Conservation (phyloP, 768 basidiomycete genomes). For the Russula foetens region DNA sequence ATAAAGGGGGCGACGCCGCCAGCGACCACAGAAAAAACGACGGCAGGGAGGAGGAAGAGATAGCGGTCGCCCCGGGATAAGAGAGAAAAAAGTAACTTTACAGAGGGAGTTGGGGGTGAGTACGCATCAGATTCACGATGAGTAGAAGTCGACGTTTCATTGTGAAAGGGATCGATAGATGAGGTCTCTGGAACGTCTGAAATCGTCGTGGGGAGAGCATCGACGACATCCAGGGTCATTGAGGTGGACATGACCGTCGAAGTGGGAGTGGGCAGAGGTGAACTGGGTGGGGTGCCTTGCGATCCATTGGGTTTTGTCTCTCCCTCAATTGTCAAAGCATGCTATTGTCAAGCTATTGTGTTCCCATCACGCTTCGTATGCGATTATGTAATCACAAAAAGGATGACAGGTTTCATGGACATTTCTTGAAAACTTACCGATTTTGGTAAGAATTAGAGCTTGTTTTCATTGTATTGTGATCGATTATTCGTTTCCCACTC, state of each 20-base stretch:
- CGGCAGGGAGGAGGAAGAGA: conserved; percentile 54
- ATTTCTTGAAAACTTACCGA: no score
- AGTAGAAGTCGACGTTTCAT: conserved; percentile 22
- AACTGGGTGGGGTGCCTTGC: neutral
- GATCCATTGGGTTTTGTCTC: conserved; percentile 28
- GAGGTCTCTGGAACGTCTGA: conserved; percentile 18
- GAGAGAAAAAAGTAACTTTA: conserved; percentile 61
- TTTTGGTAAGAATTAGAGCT: neutral
- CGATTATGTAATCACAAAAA: conserved; percentile 20
- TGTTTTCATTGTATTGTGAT: neutral
- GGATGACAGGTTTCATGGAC: no score
- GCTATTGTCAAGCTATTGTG: conserved; percentile 16
- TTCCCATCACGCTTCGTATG: neutral
- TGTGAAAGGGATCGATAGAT: conserved; percentile 18
- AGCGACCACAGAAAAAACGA: conserved; percentile 49
- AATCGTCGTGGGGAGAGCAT: conserved; percentile 12
- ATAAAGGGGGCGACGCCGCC: conserved; percentile 79
- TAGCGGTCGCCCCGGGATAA: conserved; percentile 48
- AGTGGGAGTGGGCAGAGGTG: conserved; percentile 18
- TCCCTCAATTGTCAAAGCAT: neutral
- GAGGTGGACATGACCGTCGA: conserved; percentile 23
- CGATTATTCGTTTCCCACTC: neutral
- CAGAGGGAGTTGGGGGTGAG: conserved; percentile 28
- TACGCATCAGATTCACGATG: conserved; percentile 21
- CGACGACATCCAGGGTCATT: conserved; percentile 23